Conservation (phyloP, 768 basidiomycete species). For the Cystofilobasidium bisporidii region DNA sequence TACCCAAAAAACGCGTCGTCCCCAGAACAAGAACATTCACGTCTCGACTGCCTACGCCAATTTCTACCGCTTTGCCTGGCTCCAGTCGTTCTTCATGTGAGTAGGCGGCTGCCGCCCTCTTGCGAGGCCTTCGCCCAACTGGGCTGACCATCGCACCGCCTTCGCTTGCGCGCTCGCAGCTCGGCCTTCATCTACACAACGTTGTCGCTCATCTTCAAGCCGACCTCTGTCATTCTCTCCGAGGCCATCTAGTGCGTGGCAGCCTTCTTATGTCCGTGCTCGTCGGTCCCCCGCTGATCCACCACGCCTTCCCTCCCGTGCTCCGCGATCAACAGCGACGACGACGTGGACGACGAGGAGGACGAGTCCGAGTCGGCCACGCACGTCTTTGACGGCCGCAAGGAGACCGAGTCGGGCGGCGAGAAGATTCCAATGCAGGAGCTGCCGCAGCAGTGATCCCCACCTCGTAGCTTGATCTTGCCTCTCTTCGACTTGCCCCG, state of each 20-base stretch:
- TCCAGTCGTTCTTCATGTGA: conserved; percentile 2
- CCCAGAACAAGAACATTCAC: background rate
- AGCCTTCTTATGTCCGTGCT: no score
- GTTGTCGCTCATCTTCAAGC: background rate
- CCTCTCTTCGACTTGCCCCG: background rate
- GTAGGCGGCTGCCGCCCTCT: no score
- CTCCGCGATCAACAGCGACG: no score
- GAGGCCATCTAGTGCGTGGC: background rate
- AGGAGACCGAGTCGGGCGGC: background rate
- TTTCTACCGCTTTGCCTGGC: background rate
- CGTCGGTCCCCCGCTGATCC: no score
- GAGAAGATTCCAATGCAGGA: background rate
- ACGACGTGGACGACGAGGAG: background rate
- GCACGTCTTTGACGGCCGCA: background rate
- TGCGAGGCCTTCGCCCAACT: no score
- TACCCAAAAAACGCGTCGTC: no score
- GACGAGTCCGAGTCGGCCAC: background rate
- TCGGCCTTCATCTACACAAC: background rate
- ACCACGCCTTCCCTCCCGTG: no score
- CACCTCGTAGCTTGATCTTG: no score
- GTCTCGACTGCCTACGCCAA: background rate
- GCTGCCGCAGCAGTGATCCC: background rate
- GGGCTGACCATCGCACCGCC: no score
- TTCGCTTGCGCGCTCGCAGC: no score
- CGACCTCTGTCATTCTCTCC: background rate